These are phyloP conservation scores for Calonectria pauciramosa DNA, from an alignment of 2,329 filamentous ascomycete genomes.

Conservation along the genomic window DNA sequence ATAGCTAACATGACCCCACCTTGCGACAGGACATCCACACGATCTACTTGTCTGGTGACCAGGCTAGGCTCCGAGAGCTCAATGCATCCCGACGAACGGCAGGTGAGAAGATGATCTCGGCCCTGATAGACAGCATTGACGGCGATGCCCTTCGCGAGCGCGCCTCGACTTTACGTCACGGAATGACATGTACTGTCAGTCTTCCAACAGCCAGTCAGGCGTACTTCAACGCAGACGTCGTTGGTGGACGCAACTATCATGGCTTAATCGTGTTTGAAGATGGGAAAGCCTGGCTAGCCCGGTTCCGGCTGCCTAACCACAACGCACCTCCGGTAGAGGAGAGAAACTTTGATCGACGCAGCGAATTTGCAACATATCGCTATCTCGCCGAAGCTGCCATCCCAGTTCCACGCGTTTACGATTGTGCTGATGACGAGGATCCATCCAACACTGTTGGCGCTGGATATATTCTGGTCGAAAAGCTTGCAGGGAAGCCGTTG, in stretches of 20 bases:
- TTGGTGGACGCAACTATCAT: slow-evolving; percentile 32
- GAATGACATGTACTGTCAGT: slow-evolving; percentile 19
- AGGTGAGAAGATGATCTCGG: slow-evolving; percentile 33
- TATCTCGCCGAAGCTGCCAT: slow-evolving; percentile 29
- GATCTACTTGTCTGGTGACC: slow-evolving; percentile 21
- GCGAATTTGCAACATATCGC: slow-evolving; percentile 30
- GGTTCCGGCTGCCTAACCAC: slow-evolving; percentile 33
- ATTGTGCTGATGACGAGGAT: slow-evolving; percentile 30
- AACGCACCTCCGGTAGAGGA: slow-evolving; percentile 30
- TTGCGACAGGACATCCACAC: not conserved
- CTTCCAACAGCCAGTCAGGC: not conserved
- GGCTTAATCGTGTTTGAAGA: slow-evolving; percentile 19
- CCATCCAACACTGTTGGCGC: not conserved
- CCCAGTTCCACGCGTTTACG: slow-evolving; percentile 31
- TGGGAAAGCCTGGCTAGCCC: slow-evolving; percentile 32
- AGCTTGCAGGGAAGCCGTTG: slow-evolving; percentile 30
- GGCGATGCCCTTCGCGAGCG: slow-evolving; percentile 29
- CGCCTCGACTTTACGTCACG: slow-evolving; percentile 30
- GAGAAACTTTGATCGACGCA: slow-evolving; percentile 32
- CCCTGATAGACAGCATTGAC: slow-evolving; percentile 33
- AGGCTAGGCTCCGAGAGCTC: slow-evolving; percentile 28
- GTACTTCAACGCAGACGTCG: slow-evolving; percentile 31
- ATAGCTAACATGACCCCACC: not conserved
- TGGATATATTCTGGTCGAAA: not conserved
- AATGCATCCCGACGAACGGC: slow-evolving; percentile 32